Evolutionary conservation across 2,329 filamentous ascomycete species (phyloP).

Genomic region (Pseudogymnoascus sp.): DNA sequence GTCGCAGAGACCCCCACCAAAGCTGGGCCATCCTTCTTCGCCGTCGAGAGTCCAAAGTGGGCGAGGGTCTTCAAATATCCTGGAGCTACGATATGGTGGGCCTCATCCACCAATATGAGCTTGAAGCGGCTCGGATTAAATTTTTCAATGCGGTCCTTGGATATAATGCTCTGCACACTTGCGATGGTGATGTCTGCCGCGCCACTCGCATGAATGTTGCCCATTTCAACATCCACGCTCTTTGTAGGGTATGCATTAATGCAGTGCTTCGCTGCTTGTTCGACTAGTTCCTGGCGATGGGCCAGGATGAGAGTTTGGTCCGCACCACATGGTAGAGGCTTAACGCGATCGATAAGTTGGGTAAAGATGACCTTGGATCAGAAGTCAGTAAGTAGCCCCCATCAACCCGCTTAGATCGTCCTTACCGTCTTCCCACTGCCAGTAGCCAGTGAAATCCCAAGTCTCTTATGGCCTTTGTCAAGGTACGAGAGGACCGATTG

Average conservation of each 20-base stretch:
- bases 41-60: constrained; percentile 65
- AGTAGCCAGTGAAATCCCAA: constrained; percentile 80
- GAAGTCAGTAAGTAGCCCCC: neutral
- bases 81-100: constrained; percentile 86
- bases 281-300: constrained; percentile 85
- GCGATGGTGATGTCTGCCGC: constrained; percentile 87
- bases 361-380: constrained; percentile 76
- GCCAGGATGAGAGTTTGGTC: constrained; percentile 83
- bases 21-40: constrained; percentile 44
- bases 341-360: constrained; percentile 75
- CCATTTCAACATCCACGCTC: constrained; percentile 87
- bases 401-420: neutral
- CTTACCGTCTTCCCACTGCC: constrained; percentile 79
- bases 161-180: constrained; percentile 77
- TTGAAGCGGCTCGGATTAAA: constrained; percentile 78
- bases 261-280: constrained; percentile 87
- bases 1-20: constrained; percentile 87
- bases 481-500: constrained; percentile 66
- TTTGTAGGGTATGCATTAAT: constrained; percentile 69
- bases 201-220: constrained; percentile 64
- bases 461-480: constrained; percentile 61
- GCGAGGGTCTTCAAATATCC: constrained; percentile 66
- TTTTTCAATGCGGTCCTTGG: constrained; percentile 66
- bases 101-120: constrained; percentile 87
- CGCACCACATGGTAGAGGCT: constrained; percentile 44